phyloP scores from a whole-genome alignment of 306 rosid species.

The Mucuna pruriens region DNA sequence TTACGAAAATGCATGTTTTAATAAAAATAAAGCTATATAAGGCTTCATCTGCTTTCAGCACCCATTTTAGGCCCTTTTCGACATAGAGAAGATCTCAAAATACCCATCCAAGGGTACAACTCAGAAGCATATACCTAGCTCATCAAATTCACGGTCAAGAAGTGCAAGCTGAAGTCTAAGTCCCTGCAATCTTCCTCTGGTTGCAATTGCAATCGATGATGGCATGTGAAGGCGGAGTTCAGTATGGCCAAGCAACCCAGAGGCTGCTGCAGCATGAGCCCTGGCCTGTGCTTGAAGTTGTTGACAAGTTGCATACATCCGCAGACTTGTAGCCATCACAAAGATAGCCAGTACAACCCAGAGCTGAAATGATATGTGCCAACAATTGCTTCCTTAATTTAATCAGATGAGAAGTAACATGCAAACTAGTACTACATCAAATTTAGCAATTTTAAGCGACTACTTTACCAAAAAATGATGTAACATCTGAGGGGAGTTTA shows the following conservation, averaged over 20 bases:
- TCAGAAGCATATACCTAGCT: constrained; percentile 60
- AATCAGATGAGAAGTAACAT: constrained; percentile 22
- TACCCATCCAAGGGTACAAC: neutral
- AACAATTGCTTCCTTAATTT: neutral
- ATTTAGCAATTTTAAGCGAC: neutral
- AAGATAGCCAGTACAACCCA: constrained; percentile 88
- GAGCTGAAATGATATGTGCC: constrained; percentile 50
- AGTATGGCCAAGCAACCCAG: constrained; percentile 84
- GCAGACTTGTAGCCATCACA: constrained; percentile 49
- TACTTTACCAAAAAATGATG: constrained; percentile 77
- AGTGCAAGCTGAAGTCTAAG: constrained; percentile 97
- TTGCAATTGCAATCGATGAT: constrained; percentile 84
- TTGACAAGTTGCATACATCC: constrained; percentile 82
- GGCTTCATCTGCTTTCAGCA: neutral
- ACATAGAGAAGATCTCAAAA: constrained; percentile 13
- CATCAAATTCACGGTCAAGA: constrained; percentile 93
- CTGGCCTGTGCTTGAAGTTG: constrained; percentile 95
- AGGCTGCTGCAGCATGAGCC: constrained; percentile 84
- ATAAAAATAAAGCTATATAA: neutral
- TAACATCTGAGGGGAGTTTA: constrained; percentile 82
- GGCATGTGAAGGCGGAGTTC: constrained; percentile 84
- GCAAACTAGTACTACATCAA: constrained; percentile 1
- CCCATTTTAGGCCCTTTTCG: neutral
- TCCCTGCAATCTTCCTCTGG: constrained; percentile 89
- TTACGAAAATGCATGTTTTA: too few relatives aligned